Base-by-base conservation (phyloP, 495 filamentous ascomycete species). In the Penicillium alfredii region DNA sequence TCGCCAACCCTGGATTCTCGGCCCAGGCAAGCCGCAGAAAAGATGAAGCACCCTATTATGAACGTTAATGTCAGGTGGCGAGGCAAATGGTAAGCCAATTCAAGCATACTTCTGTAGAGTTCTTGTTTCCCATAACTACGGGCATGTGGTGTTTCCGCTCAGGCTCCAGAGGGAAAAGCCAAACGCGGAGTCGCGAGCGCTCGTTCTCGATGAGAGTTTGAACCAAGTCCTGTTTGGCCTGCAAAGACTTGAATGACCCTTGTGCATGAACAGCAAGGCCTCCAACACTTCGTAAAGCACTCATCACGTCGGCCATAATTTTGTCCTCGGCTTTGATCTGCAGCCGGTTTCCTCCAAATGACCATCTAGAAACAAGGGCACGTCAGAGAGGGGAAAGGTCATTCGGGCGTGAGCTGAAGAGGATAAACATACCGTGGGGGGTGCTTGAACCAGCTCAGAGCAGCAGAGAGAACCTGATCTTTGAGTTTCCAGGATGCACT, bases 281-380 rank as follows among this genome's bases (percentile, higher is more conserved):
- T 2, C 71, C 58, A 14, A 82, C 68, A 31, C 45, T 62, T 3
- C 63, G 72, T 39, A 99, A 56, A 17, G 78, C 73, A 29, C 63
- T 60, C 17, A 77, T 63, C 23, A 96, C 79, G 60, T 97, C 90
- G 7, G 70, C 69, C 6, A 99, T 74, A 20, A 97, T 60, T 44
- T 79, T 81, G 20, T 84, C 78, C 59, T 99, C 93, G 0, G 93
- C 87, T 60, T 92, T 97, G 18, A 97, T 72, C 53, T 97, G 92
- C 6, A 96, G 66, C 30, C 84, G 72, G 55, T 96, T 96, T 40
- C 90, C 88, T 26, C 93, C 93, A 56, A 93, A 97, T 3, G 89
- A 93, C 92, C 92, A 99, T 44, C 74, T 68, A 32, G 3, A 26
- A 23, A 32, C 18, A 8, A 15, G n/a, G n/a, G n/a, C n/a, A n/a